These are phyloP conservation scores for Cyberlindnera galapagoensis DNA, from an alignment of 805 yeast genomes.

Conservation along the genomic window DNA sequence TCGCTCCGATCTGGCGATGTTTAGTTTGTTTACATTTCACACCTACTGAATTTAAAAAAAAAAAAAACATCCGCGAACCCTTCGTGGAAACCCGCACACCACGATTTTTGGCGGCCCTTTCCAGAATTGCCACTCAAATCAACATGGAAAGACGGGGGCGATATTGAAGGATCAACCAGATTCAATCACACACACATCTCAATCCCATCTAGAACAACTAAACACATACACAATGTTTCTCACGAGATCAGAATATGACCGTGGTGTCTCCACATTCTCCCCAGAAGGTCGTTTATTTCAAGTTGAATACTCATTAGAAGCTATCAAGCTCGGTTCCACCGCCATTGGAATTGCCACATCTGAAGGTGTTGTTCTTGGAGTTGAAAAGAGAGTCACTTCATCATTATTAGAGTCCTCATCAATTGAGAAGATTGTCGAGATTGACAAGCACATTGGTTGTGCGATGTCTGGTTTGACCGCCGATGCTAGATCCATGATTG, in stretches of 20 bases:
- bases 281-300: constrained; percentile 98
- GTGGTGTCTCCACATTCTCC: constrained; percentile 97
- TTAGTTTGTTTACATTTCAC: too few species aligned
- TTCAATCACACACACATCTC: too few species aligned
- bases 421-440: constrained; percentile 92
- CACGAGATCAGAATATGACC: constrained; percentile 98
- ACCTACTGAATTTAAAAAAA: too few species aligned
- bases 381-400: constrained; percentile 95
- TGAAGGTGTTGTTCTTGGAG: constrained; percentile 94
- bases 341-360: constrained; percentile 95
- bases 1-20: too few species aligned
- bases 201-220: too few species aligned
- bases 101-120: too few species aligned
- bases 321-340: constrained; percentile 93
- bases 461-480: constrained; percentile 99
- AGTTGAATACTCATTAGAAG: constrained; percentile 96
- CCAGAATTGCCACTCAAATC: background rate
- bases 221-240: constrained; percentile 59
- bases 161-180: too few species aligned
- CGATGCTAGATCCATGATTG: constrained; percentile 97
- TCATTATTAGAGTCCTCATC: constrained; percentile 85
- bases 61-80: too few species aligned
- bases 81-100: too few species aligned
- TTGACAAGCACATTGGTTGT: constrained; percentile 91
- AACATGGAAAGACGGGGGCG: too few species aligned